A percentile compares a stretch with the other conserved stretches of the same genome.
phyloP scores from a whole-genome alignment of 371 early-diverging fungal species.

The Encephalitozoon cuniculi region DNA sequence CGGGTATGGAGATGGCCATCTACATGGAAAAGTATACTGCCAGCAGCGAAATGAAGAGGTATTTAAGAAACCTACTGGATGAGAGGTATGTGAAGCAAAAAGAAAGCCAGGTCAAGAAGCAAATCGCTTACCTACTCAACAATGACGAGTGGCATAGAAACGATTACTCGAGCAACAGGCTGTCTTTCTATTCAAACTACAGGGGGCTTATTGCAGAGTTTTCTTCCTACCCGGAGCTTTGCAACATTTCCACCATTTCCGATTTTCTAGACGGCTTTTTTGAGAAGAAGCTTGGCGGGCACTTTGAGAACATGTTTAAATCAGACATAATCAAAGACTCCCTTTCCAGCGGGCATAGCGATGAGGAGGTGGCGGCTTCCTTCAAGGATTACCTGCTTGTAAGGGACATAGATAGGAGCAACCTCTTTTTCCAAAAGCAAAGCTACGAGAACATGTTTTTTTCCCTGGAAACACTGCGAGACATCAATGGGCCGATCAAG shows the following conservation, averaged over 20 bases:
- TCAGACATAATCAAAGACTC: background rate
- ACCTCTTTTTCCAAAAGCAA: slow-evolving; percentile 20
- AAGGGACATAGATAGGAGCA: slow-evolving; percentile 17
- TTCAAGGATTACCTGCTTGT: slow-evolving; percentile 24
- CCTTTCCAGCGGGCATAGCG: background rate
- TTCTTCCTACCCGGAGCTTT: background rate
- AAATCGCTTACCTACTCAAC: background rate
- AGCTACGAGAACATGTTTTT: slow-evolving; percentile 26
- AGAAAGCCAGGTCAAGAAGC: background rate
- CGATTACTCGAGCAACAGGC: background rate
- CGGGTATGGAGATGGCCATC: background rate
- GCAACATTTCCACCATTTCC: background rate
- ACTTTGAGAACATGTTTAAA: background rate
- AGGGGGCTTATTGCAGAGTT: background rate
- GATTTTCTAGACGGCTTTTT: background rate
- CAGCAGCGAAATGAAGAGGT: background rate
- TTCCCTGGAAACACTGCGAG: slow-evolving; percentile 26
- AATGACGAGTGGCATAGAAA: slow-evolving; percentile 3
- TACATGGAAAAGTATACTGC: background rate
- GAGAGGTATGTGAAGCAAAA: background rate
- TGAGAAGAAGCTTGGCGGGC: background rate
- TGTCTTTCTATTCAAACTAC: slow-evolving; percentile 2
- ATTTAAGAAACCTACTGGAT: background rate
- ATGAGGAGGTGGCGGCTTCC: background rate
- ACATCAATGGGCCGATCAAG: background rate